Evolutionary conservation across 805 yeast genomes (phyloP), one percentile per base, ranked within the genome.

Genomic region (Saturnispora besseyi): DNA sequence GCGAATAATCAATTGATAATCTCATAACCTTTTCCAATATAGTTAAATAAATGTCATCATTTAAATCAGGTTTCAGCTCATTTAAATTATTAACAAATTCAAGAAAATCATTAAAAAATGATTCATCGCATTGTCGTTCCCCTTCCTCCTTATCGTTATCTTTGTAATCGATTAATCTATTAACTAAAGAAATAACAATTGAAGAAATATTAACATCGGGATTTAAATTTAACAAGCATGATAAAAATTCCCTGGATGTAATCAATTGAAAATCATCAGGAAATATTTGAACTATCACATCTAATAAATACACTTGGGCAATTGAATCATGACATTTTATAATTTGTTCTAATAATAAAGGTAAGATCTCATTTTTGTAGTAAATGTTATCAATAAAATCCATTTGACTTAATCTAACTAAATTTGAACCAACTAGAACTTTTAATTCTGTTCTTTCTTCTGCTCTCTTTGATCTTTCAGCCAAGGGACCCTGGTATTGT

Each of bases 401-500:
- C 29, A 91, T 71, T 66, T 91, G 96, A 0, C 96, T 84, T 44
- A 93, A 71, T 48, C 96, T 77, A 18, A 91, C 96, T 55, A 93
- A 73, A 65, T 90, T 93, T 22, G 96, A 84, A 0, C 99, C 99
- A 28, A 93, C 95, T 38, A 93, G 74, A 50, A 90, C 88, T 68
- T 87, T 90, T 54, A 93, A 74, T 66, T 93, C 97, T 59, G 82
- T 81, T 22, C 99, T 75, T 66, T 93, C 98, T 52, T 73, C 75
- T 22, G 75, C 77, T 50, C 97, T 75, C 63, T 84, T 78, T 36
- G 74, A 79, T 37, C 87, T 76, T 59, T 91, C 96, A 40, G 85
- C 77, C 3, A 91, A 78, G 54, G 88, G 96, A 2, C 98, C 98
- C 66, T 89, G 96, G 63, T 90, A 96, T 67, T 91, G 98, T 56